Evolutionary conservation across 768 basidiomycete genomes (phyloP).

Genomic region (Agaricus blazei): DNA sequence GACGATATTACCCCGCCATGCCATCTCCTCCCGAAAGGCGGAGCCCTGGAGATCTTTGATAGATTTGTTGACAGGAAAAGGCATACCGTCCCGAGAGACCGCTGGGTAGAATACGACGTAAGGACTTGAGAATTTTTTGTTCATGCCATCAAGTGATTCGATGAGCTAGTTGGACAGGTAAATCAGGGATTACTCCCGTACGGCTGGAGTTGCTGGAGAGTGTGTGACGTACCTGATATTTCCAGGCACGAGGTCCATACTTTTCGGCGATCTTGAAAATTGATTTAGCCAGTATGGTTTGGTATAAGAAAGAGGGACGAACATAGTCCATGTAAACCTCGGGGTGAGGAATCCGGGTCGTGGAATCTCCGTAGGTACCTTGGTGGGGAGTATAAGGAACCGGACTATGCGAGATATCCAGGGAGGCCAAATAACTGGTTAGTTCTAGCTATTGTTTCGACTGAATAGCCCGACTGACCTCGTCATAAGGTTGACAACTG

Average conservation of each 20-base stretch:
- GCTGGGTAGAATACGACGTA: constrained; percentile 80
- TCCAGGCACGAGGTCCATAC: constrained; percentile 64
- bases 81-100: constrained; percentile 73
- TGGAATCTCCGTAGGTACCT: constrained; percentile 37
- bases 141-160: constrained; percentile 77
- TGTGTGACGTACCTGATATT: constrained; percentile 51
- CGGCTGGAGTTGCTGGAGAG: constrained; percentile 9
- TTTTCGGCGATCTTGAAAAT: constrained; percentile 59
- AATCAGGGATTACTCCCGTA: constrained; percentile 10
- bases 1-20: constrained; percentile 80
- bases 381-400: constrained; percentile 38
- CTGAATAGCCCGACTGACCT: constrained; percentile 35
- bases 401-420: constrained; percentile 24
- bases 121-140: constrained; percentile 68
- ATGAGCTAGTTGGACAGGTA: constrained; percentile 43
- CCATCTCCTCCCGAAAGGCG: constrained; percentile 52
- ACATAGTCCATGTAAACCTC: constrained; percentile 83
- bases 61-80: constrained; percentile 75
- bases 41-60: constrained; percentile 70
- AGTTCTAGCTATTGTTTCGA: not conserved
- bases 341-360: constrained; percentile 71
- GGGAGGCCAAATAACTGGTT: not conserved
- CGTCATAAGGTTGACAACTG: constrained; percentile 69
- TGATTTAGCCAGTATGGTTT: constrained; percentile 9
- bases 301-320: constrained; percentile 13